Conservation (phyloP, 2,329 filamentous ascomycete genomes). For the Macrophomina phaseolina region DNA sequence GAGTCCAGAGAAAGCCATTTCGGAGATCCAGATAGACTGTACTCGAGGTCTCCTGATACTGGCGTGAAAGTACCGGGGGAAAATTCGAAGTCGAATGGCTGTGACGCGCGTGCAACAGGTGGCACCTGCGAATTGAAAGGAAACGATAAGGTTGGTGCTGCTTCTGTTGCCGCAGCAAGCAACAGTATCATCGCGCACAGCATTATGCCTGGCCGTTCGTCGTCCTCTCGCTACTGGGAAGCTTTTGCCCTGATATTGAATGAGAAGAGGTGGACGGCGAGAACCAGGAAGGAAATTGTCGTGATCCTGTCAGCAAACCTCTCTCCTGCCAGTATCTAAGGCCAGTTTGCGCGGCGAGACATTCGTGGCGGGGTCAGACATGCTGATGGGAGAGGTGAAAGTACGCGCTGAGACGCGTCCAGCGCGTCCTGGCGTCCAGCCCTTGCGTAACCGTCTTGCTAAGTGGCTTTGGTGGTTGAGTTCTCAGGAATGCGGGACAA, state of each 20-base stretch:
- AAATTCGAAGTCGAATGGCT: constrained; percentile 74
- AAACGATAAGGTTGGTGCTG: constrained; percentile 58
- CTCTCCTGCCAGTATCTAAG: constrained; percentile 31
- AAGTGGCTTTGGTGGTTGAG: constrained; percentile 23
- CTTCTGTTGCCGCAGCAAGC: constrained; percentile 32
- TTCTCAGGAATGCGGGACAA: constrained; percentile 38
- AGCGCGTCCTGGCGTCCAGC: constrained; percentile 34
- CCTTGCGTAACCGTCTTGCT: constrained; percentile 34
- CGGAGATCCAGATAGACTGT: constrained; percentile 70
- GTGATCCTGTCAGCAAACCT: constrained; percentile 21
- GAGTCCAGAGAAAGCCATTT: constrained; percentile 77
- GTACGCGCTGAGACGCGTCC: constrained; percentile 29
- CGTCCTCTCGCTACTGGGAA: not conserved
- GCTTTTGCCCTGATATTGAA: constrained; percentile 4
- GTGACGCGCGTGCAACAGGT: constrained; percentile 72
- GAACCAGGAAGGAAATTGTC: constrained; percentile 21
- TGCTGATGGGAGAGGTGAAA: constrained; percentile 32
- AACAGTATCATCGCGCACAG: constrained; percentile 31
- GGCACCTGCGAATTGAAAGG: constrained; percentile 87
- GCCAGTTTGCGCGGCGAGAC: constrained; percentile 38
- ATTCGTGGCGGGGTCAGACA: constrained; percentile 32
- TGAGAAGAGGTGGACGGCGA: constrained; percentile 32
- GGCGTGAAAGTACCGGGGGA: constrained; percentile 76
- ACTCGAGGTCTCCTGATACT: constrained; percentile 61
- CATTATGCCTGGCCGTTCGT: constrained; percentile 29